Evolutionary conservation across 202 grass and related monocot species (phyloP), one percentile per base, ranked within the genome.

Genomic region (Hordeum pubiflorum): DNA sequence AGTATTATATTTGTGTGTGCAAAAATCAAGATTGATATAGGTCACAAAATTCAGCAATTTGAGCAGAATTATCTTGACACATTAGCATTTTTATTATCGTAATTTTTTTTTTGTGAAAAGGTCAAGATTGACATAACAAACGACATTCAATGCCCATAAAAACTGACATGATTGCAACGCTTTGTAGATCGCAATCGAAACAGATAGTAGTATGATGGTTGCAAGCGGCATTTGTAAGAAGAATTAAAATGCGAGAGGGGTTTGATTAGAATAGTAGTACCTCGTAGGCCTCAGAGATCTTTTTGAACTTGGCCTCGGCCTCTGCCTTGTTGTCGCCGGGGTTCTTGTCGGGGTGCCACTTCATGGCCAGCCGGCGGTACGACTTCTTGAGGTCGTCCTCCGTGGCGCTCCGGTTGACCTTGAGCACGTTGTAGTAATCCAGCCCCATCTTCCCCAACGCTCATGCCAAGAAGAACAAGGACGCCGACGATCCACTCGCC

Each of bases 321-420:
- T 94, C 88, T 55, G 83, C 63, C 77, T 92, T 85, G 81, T 84
- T 86, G n/a, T 96, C 93, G 44, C 85, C 82, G 18, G 89, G 88
- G 79, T 98, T 98, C 88, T 98, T 98, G 80, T 98, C 92, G 14
- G 92, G 95, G 76, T 97, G 95, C 92, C 92, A 97, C 64, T 84
- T 94, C 86, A 97, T 97, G 20, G 82, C 92, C 63, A 97, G 58
- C 81, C 86, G 82, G 77, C 90, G 85, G 75, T 94, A 98, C 36
- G 95, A 71, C 59, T 94, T 98, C 84, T 93, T 97, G 62, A 94
- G 88, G 74, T 94, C 92, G 7, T 94, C 92, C 82, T 93, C 92
- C 54, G 89, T 93, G 38, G 92, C 90, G 86, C 76, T 68, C 61
- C 90, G 88, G 79, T 91, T 89, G 62, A 97, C 92, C 90, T 93